Conservation (phyloP, 2,329 filamentous ascomycete genomes). For the Lasiodiplodia sp. region DNA sequence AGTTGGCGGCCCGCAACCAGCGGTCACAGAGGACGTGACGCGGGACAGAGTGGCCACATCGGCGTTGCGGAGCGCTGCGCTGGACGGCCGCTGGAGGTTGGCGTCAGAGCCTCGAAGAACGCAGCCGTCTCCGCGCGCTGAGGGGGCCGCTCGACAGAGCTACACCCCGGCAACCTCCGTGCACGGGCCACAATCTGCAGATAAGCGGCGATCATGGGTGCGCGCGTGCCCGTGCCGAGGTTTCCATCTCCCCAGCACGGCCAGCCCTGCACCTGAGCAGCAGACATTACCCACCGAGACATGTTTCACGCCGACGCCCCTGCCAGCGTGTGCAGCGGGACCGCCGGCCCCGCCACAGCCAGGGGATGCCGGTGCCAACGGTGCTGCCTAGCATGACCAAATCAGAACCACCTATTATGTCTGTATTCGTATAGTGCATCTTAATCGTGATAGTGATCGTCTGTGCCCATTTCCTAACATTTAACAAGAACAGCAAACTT, state of each 20-base stretch:
- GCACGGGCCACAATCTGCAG: constrained; percentile 22
- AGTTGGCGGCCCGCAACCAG: constrained; percentile 12
- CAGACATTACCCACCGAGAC: constrained; percentile 16
- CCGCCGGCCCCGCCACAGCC: neutral
- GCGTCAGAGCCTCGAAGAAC: constrained; percentile 7
- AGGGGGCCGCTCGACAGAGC: constrained; percentile 6
- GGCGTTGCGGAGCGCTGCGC: constrained; percentile 9
- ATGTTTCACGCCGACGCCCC: constrained; percentile 12
- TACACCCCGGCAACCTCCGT: constrained; percentile 17
- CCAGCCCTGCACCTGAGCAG: constrained; percentile 12
- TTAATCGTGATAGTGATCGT: constrained; percentile 25
- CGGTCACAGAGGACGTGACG: constrained; percentile 23
- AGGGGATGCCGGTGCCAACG: neutral
- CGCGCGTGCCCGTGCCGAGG: constrained; percentile 17
- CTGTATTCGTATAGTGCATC: constrained; percentile 8
- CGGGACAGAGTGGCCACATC: constrained; percentile 21
- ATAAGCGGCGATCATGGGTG: constrained; percentile 22
- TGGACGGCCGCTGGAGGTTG: constrained; percentile 5
- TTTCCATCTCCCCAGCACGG: neutral
- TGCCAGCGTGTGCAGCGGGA: neutral
- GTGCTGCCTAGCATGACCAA: constrained; percentile 1
- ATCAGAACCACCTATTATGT: neutral
- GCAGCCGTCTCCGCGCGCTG: constrained; percentile 13
- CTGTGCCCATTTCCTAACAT: constrained; percentile 22
- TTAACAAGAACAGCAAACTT: constrained; percentile 5